Evolutionary conservation across 2,329 filamentous ascomycete genomes (phyloP).

Genomic region (Alternaria longipes): DNA sequence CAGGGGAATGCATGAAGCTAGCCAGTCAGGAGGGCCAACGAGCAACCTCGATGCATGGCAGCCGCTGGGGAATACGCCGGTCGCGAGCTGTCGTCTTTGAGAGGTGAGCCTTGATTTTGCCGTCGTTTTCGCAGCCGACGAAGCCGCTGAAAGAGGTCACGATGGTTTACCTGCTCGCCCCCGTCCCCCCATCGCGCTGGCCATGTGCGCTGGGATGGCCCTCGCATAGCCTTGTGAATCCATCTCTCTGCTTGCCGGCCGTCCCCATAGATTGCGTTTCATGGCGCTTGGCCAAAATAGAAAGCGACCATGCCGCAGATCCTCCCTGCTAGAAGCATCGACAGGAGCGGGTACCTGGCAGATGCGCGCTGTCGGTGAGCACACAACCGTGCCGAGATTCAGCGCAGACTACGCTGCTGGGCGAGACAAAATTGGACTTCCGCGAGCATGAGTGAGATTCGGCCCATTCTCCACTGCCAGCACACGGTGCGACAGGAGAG

Average conservation of each 20-base stretch:
- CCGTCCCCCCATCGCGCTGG: constrained; percentile 1
- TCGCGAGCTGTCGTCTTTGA: constrained; percentile 73
- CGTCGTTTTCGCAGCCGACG: constrained; percentile 8
- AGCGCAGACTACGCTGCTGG: constrained; percentile 6
- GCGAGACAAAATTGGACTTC: constrained; percentile 8
- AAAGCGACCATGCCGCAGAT: constrained; percentile 41
- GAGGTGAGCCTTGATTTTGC: constrained; percentile 22
- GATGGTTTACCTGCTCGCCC: constrained; percentile 2
- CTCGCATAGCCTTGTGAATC: background rate
- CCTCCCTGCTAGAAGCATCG: constrained; percentile 39
- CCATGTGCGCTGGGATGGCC: background rate
- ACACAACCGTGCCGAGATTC: constrained; percentile 20
- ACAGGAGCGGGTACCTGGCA: constrained; percentile 42
- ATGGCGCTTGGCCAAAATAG: constrained; percentile 45
- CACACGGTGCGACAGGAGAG: background rate
- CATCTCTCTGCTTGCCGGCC: constrained; percentile 22
- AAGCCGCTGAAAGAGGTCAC: constrained; percentile 14
- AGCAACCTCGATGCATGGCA: constrained; percentile 23
- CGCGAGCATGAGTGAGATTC: background rate
- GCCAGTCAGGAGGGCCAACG: constrained; percentile 33
- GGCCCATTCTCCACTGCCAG: constrained; percentile 5
- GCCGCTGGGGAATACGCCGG: constrained; percentile 53
- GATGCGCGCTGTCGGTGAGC: constrained; percentile 24
- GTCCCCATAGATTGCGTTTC: constrained; percentile 44
- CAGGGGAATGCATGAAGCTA: constrained; percentile 26